Base-by-base conservation (phyloP, 2,329 filamentous ascomycete species). In the Pseudocercospora fuligena region DNA sequence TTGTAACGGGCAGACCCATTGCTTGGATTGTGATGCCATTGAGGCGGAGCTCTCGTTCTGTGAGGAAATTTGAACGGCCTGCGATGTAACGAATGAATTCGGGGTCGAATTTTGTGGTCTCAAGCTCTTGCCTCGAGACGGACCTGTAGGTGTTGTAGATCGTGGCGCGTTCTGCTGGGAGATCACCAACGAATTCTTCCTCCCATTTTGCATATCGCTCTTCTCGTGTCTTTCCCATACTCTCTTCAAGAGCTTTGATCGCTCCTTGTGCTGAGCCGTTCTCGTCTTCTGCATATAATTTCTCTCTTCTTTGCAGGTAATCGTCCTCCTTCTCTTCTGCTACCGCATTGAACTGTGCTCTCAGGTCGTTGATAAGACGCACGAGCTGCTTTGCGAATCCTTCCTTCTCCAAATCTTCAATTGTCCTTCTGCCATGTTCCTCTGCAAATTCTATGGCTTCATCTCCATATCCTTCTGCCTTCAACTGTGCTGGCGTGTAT, bases 1-100 rank as follows among this genome's bases (percentile, higher is more conserved):
- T 70, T 7, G 70, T 29, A 33, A 78, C 66, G 2, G 61, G 65
- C 14, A 78, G 70, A 23, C 75, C 75, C 75, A 77, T 77, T 21
- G 73, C 72, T 31, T 71, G 66, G 25, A 77, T 58, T 6, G 73
- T 73, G 61, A 77, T 72, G 58, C 76, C 75, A 58, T 76, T 71
- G 23, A 68, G 67, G 43, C 69, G 64, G 31, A 78, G 66, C 51
- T 77, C 72, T 11, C 63, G 68, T 56, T 72, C 70, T 31, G 66
- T 62, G n/a, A 70, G 60, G 36, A 69, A 68, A 6, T 62, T 59
- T 11, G 64, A 43, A 19, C 65, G 46, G 47, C 67, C 67, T 61
- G 66, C 68, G 14, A 73, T 56, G 8, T 72, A 56, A 29, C 62
- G 51, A 5, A 70, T 51, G 5, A 68, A 67, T 5, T 60, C 60